Evolutionary conservation across 2,329 filamentous ascomycete species (phyloP), one percentile per base, ranked within the genome.

Genomic region (Leptographium flavum): DNA sequence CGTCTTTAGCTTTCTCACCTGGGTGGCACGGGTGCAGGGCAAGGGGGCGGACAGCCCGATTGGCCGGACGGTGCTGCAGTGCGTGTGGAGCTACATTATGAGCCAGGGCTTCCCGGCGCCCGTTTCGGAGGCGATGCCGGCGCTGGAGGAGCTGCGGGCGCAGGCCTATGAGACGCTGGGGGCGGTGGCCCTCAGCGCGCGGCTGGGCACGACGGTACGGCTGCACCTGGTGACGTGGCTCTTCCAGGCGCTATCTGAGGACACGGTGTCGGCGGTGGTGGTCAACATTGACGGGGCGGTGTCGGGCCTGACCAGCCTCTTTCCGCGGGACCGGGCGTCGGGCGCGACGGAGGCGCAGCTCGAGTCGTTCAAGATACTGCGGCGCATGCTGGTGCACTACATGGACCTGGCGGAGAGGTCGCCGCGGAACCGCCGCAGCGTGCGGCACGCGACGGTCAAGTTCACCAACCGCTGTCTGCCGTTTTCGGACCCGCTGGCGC

Each of bases 131-230:
- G 17, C 14, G 21, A 22, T 5, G 13, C 13, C 60, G 13, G 77
- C 81, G 40, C 76, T 80, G 45, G 66, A 81, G 45, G 71, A 74
- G 4, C 68, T 94, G 37, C 78, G 90, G 35, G 81, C 81, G 6
- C 80, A 83, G 56, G 87, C 83, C 2, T 96, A 95, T 60, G 90
- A 96, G 59, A 87, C 85, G 0, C 86, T 96, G 33, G 92, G 90
- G 1, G 73, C 92, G 14, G 63, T 96, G 22, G 79, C 83, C 45
- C 77, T 79, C 51, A 76, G 74, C 4, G 74, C 80, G 4, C 63
- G 71, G 3, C 72, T 76, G 53, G 65, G 78, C 4, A 55, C 76
- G 13, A 63, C 63, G 33, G 67, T 71, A 69, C 45, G 45, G 2
- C 46, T 73, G 28, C 50, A 66, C 76, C 42, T 76, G 76, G 52